Evolutionary conservation across 805 yeast genomes (phyloP).

Genomic region (Schwanniomyces yamadae): DNA sequence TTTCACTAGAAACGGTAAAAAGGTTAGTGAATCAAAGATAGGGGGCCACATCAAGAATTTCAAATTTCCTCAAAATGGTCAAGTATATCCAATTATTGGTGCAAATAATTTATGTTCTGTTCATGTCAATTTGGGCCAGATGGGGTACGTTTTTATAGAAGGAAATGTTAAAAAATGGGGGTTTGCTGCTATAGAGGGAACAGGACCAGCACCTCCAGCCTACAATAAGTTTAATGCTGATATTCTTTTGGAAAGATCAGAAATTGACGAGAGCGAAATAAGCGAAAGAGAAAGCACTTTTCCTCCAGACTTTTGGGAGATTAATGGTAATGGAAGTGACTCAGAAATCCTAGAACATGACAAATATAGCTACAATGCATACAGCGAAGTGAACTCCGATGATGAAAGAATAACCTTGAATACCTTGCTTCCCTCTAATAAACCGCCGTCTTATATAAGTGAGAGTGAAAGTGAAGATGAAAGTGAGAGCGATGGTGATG

Average conservation of each 20-base stretch:
- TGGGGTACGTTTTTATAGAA: constrained; percentile 87
- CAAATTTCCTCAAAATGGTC: constrained; percentile 46
- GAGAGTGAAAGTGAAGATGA: constrained; percentile 5
- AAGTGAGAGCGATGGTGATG: neutral
- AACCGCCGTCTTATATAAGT: constrained; percentile 39
- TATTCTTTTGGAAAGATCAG: constrained; percentile 67
- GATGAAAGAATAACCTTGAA: constrained; percentile 44
- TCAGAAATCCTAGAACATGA: constrained; percentile 19
- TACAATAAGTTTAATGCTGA: constrained; percentile 80
- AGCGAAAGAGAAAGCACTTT: constrained; percentile 47
- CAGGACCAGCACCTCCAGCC: constrained; percentile 90
- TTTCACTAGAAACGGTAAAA: constrained; percentile 93
- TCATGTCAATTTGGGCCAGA: constrained; percentile 87
- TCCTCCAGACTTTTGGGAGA: constrained; percentile 58
- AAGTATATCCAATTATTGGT: constrained; percentile 85
- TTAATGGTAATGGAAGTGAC: constrained; percentile 15
- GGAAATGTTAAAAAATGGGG: constrained; percentile 96
- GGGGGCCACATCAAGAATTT: constrained; percentile 79
- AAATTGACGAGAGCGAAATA: constrained; percentile 48
- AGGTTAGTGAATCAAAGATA: constrained; percentile 73
- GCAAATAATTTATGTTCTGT: constrained; percentile 76
- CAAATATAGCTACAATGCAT: constrained; percentile 38
- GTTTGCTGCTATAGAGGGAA: constrained; percentile 85
- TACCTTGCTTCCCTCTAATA: constrained; percentile 32
- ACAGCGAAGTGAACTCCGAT: constrained; percentile 35